Conservation (phyloP, 2,329 filamentous ascomycete genomes). For the Fusarium fracticaudum region DNA sequence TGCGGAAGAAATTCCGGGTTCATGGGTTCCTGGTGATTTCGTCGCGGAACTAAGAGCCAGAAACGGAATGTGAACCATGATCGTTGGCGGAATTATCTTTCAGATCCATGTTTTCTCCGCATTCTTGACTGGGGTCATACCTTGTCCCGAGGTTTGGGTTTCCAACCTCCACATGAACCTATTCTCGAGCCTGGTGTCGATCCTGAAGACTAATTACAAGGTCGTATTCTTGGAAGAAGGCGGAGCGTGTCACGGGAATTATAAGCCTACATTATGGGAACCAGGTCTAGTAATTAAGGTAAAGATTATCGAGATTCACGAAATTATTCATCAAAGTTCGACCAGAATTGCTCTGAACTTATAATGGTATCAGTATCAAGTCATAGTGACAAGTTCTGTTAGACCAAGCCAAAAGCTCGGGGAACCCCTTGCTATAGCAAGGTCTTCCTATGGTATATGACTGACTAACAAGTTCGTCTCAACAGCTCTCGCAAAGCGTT, state of each 20-base stretch:
- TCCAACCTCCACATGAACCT: background rate
- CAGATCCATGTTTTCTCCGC: background rate
- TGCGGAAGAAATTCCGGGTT: background rate
- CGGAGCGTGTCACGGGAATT: background rate
- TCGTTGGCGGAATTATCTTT: background rate
- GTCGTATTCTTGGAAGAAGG: background rate
- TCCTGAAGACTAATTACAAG: background rate
- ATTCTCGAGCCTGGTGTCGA: background rate
- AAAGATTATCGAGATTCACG: background rate
- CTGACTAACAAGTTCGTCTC: background rate
- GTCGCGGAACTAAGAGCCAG: background rate
- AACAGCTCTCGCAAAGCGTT: background rate
- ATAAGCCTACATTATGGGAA: background rate
- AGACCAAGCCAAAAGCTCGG: too few species aligned
- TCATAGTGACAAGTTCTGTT: background rate
- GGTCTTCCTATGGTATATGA: too few species aligned
- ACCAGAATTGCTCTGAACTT: background rate
- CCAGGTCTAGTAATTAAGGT: background rate
- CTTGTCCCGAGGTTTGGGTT: background rate
- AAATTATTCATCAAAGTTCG: background rate
- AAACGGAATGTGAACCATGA: background rate
- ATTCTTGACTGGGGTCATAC: background rate
- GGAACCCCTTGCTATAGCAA: too few species aligned
- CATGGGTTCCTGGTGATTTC: background rate
- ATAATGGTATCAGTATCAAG: background rate